phyloP scores from a whole-genome alignment of 495 filamentous ascomycete genomes.

The Pyrenula aspistea region DNA sequence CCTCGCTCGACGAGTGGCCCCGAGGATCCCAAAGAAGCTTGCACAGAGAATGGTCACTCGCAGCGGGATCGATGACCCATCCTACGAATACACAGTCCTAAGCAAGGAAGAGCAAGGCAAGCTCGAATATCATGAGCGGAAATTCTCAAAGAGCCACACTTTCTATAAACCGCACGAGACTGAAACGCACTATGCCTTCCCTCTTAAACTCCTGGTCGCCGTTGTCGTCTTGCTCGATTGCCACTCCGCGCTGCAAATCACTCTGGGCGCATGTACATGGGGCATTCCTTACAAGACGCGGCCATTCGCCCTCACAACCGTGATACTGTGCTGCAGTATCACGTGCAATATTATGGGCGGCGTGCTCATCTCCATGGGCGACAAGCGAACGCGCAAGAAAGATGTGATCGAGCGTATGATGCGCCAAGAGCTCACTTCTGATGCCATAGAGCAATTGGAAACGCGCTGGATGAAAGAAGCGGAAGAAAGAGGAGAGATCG shows the following conservation, averaged over 20 bases:
- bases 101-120: constrained; percentile 45
- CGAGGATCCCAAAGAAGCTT: not conserved
- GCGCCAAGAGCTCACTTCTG: constrained; percentile 58
- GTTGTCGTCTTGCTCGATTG: constrained; percentile 64
- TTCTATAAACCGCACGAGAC: constrained; percentile 85
- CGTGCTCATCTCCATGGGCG: constrained; percentile 59
- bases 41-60: constrained; percentile 14
- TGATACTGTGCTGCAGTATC: constrained; percentile 67
- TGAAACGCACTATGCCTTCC: constrained; percentile 66
- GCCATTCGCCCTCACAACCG: constrained; percentile 58
- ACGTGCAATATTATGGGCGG: constrained; percentile 60
- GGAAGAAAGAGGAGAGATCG: not conserved
- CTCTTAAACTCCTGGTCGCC: constrained; percentile 53
- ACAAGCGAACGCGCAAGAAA: constrained; percentile 64
- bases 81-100: constrained; percentile 47
- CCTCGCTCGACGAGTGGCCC: not conserved
- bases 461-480: not conserved
- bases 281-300: constrained; percentile 50
- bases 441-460: constrained; percentile 60
- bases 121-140: constrained; percentile 59
- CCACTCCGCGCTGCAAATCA: constrained; percentile 63
- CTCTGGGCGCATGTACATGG: constrained; percentile 64
- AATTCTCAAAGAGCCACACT: constrained; percentile 64
- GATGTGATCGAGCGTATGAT: constrained; percentile 65
- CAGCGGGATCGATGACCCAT: constrained; percentile 27